These are phyloP conservation scores for Botryotinia convoluta DNA, from an alignment of 2,329 filamentous ascomycete species.

Conservation along the genomic window DNA sequence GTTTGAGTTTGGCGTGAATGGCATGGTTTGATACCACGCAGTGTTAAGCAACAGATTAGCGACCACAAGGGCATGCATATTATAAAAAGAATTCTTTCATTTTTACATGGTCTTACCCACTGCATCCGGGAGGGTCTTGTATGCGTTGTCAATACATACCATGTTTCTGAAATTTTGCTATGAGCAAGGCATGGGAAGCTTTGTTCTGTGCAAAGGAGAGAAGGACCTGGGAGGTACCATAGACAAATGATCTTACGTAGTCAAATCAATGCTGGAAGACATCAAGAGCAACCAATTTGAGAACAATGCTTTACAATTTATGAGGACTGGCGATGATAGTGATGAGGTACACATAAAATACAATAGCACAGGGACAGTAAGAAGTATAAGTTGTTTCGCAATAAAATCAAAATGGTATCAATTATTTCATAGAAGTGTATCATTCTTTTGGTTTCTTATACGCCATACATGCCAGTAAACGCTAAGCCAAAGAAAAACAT, in stretches of 20 bases:
- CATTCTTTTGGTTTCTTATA: conserved; percentile 30
- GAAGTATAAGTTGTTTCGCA: background rate
- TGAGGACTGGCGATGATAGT: rapidly evolving
- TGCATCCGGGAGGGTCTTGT: background rate
- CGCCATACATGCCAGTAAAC: conserved; percentile 30
- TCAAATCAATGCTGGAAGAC: background rate
- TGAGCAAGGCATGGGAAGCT: background rate
- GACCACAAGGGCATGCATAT: background rate
- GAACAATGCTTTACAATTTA: background rate
- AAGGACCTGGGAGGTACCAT: background rate
- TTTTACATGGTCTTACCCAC: background rate
- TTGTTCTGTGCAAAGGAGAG: background rate
- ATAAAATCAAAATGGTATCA: conserved; percentile 17
- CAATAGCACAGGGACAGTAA: background rate
- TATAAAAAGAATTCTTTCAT: background rate
- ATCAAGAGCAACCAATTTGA: background rate
- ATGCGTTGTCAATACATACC: background rate
- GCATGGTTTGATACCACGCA: background rate
- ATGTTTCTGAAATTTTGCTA: background rate
- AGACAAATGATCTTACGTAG: background rate
- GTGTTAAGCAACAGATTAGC: background rate
- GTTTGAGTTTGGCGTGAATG: background rate
- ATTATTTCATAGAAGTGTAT: conserved; percentile 17
- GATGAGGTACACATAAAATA: background rate
- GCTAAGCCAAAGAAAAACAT: conserved; percentile 25